These are phyloP conservation scores for Corymbia citriodora DNA, from an alignment of 441 rosid species.

Conservation along the genomic window DNA sequence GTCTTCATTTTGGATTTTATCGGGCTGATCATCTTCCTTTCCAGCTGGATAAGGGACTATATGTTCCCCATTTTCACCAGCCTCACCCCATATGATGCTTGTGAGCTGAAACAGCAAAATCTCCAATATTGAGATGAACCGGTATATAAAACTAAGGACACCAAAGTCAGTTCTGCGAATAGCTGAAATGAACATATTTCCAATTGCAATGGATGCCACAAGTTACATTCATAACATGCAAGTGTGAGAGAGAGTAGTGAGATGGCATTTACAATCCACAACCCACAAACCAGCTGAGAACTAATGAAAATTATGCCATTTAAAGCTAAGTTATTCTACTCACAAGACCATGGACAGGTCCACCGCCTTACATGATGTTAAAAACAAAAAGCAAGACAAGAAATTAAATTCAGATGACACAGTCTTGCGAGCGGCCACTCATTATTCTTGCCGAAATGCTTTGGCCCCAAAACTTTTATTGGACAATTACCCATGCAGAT, in stretches of 20 bases:
- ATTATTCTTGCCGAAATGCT: not conserved
- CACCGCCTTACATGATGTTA: not conserved
- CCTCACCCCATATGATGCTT: constrained; percentile 87
- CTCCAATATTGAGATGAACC: not conserved
- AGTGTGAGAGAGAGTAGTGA: not conserved
- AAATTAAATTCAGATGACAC: not conserved
- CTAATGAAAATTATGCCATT: not conserved
- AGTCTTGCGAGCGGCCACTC: not conserved
- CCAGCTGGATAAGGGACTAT: constrained; percentile 65
- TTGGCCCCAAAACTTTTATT: not conserved
- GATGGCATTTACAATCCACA: not conserved
- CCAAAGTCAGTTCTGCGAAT: not conserved
- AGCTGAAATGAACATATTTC: not conserved
- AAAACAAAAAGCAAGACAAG: not conserved
- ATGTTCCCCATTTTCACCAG: constrained; percentile 64
- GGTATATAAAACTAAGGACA: not conserved
- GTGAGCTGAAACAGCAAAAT: constrained; percentile 47
- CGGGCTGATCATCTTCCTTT: constrained; percentile 38
- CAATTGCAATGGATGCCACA: not conserved
- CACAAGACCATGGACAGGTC: not conserved
- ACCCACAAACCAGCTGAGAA: not conserved
- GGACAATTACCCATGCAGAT: not conserved
- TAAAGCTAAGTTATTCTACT: not conserved
- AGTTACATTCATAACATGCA: not conserved
- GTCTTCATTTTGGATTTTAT: constrained; percentile 47